Conservation (phyloP, 441 rosid species). For the Metrosideros polymorpha region DNA sequence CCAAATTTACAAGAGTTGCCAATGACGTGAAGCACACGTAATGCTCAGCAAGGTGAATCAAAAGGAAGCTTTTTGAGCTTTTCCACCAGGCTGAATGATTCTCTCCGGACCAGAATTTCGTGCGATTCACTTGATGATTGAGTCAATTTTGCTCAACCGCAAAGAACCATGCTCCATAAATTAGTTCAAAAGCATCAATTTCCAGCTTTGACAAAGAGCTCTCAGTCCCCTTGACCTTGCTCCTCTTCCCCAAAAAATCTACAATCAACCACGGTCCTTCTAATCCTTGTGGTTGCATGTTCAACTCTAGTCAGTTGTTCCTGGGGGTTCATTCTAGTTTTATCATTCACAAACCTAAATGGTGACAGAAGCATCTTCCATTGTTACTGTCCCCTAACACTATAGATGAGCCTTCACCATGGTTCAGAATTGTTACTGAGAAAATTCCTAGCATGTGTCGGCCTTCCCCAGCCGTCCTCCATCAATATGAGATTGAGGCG, state of each 20-base stretch:
- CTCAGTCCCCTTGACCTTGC: background rate
- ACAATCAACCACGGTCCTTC: background rate
- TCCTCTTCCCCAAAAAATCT: background rate
- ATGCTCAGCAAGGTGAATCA: background rate
- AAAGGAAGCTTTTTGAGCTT: background rate
- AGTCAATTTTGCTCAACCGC: background rate
- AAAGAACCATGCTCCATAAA: background rate
- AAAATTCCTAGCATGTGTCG: conserved; percentile 32
- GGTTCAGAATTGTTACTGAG: conserved; percentile 50
- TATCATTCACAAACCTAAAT: background rate
- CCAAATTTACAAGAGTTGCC: background rate
- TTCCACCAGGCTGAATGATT: background rate
- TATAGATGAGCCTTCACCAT: conserved; percentile 22
- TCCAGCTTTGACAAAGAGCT: background rate
- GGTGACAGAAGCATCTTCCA: background rate
- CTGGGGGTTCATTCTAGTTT: background rate
- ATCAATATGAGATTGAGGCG: conserved; percentile 48
- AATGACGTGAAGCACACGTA: background rate
- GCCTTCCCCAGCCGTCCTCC: conserved; percentile 55
- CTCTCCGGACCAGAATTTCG: background rate
- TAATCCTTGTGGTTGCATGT: background rate
- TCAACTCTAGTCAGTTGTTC: background rate
- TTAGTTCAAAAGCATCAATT: background rate
- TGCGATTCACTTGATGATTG: background rate
- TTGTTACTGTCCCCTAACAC: background rate